A percentile compares a stretch with the other conserved stretches of the same genome.
Evolutionary conservation across 768 basidiomycete species (phyloP).

Genomic region (Serendipita sp.): DNA sequence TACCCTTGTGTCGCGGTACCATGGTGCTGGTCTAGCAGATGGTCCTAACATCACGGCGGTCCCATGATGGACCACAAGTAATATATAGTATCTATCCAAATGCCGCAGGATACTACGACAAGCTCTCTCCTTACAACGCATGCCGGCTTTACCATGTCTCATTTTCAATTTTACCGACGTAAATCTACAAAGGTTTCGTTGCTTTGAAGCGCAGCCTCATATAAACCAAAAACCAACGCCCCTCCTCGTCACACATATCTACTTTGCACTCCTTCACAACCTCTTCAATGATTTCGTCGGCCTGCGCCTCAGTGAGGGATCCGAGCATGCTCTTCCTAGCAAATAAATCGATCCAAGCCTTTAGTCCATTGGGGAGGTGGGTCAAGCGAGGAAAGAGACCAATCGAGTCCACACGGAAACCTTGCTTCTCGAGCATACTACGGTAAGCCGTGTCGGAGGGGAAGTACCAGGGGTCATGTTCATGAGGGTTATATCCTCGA

Average conservation of each 20-base stretch:
- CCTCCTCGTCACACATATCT: constrained; percentile 25
- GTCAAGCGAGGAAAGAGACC: constrained; percentile 40
- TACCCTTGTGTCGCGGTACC: no score
- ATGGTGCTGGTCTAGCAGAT: no score
- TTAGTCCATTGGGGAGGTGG: constrained; percentile 32
- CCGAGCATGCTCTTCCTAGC: constrained; percentile 41
- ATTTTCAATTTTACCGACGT: no score
- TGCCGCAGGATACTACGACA: no score
- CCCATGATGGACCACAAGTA: no score
- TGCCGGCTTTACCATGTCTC: no score
- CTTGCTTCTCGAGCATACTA: constrained; percentile 36
- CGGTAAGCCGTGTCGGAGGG: constrained; percentile 54
- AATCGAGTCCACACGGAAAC: constrained; percentile 40
- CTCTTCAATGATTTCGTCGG: not conserved
- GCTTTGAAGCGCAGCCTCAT: no score
- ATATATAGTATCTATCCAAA: no score
- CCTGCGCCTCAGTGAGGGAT: constrained; percentile 17
- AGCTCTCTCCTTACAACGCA: no score
- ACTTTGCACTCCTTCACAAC: constrained; percentile 33
- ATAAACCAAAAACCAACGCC: no score
- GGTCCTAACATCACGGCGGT: no score
- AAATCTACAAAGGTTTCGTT: constrained; percentile 18
- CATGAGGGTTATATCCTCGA: constrained; percentile 39
- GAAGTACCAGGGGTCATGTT: constrained; percentile 72
- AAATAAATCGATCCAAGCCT: constrained; percentile 57